Evolutionary conservation across 495 filamentous ascomycete genomes (phyloP).

Genomic region (Alectoria sarmentosa): DNA sequence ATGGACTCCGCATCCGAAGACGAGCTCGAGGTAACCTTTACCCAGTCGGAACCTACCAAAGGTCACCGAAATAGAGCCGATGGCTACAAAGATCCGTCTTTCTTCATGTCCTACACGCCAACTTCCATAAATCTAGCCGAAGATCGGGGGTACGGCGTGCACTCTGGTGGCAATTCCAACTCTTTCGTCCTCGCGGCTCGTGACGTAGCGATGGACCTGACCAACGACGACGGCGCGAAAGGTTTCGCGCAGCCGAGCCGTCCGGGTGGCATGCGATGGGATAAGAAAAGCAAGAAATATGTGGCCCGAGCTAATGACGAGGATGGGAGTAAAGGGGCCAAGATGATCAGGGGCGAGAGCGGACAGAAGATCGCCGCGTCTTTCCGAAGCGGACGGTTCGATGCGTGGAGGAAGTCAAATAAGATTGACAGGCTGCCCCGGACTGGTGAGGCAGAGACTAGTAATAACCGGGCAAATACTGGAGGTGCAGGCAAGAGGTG

Average conservation of each 20-base stretch:
- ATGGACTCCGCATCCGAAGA: slow-evolving; percentile 62
- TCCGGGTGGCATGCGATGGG: slow-evolving; percentile 75
- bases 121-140: slow-evolving; percentile 68
- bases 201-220: slow-evolving; percentile 80
- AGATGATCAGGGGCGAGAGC: slow-evolving; percentile 80
- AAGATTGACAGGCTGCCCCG: slow-evolving; percentile 68
- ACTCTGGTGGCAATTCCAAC: slow-evolving; percentile 52
- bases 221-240: slow-evolving; percentile 71
- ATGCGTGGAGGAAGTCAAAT: slow-evolving; percentile 81
- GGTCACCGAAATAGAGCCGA: slow-evolving; percentile 30
- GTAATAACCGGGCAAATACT: slow-evolving; percentile 32
- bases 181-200: slow-evolving; percentile 75
- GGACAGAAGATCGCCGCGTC: slow-evolving; percentile 92
- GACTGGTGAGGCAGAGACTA: slow-evolving; percentile 70
- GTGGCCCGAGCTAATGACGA: slow-evolving; percentile 85
- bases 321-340: slow-evolving; percentile 79
- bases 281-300: slow-evolving; percentile 95
- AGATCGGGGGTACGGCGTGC: slow-evolving; percentile 85
- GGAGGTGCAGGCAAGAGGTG: slow-evolving; percentile 45
- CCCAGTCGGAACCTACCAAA: slow-evolving; percentile 41
- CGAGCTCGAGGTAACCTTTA: slow-evolving; percentile 80
- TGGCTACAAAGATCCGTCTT: slow-evolving; percentile 72
- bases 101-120: slow-evolving; percentile 94
- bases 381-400: slow-evolving; percentile 90
- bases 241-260: slow-evolving; percentile 66